Evolutionary conservation across 2,329 filamentous ascomycete species (phyloP).

Genomic region (Fusarium beomiforme): DNA sequence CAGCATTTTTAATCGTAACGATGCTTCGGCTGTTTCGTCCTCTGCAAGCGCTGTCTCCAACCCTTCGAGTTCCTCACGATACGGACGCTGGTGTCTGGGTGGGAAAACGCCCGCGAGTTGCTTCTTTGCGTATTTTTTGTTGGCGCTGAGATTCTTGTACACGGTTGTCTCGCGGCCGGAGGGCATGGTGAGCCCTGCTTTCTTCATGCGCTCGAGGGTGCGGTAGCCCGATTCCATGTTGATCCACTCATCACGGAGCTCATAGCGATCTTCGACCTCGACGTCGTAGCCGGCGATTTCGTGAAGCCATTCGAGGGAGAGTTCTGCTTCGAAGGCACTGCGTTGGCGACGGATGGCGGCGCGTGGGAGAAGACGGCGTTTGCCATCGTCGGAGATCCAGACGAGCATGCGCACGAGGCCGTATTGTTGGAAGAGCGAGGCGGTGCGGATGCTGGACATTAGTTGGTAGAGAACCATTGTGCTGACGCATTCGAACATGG

Average conservation of each 20-base stretch:
- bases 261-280: constrained; percentile 40
- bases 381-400: constrained; percentile 73
- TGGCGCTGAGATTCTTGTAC: constrained; percentile 36
- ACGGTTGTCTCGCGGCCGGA: constrained; percentile 52
- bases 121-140: constrained; percentile 35
- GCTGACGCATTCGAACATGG: constrained; percentile 65
- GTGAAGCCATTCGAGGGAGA: constrained; percentile 66
- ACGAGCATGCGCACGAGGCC: constrained; percentile 83
- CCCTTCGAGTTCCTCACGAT: constrained; percentile 54
- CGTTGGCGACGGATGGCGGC: constrained; percentile 65
- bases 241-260: constrained; percentile 58
- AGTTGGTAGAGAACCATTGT: constrained; percentile 70
- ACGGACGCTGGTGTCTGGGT: constrained; percentile 51
- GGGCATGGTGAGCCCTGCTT: constrained; percentile 55
- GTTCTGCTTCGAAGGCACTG: constrained; percentile 67
- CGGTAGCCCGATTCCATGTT: constrained; percentile 56
- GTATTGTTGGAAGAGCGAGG: constrained; percentile 75
- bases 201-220: constrained; percentile 58
- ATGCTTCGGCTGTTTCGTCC: background rate
- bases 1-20: constrained; percentile 43
- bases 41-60: constrained; percentile 46
- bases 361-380: constrained; percentile 68
- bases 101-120: constrained; percentile 45
- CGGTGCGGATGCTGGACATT: constrained; percentile 65
- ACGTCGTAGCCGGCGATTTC: constrained; percentile 63